phyloP scores from a whole-genome alignment of 441 rosid genomes.

The Jatropha multifida region DNA sequence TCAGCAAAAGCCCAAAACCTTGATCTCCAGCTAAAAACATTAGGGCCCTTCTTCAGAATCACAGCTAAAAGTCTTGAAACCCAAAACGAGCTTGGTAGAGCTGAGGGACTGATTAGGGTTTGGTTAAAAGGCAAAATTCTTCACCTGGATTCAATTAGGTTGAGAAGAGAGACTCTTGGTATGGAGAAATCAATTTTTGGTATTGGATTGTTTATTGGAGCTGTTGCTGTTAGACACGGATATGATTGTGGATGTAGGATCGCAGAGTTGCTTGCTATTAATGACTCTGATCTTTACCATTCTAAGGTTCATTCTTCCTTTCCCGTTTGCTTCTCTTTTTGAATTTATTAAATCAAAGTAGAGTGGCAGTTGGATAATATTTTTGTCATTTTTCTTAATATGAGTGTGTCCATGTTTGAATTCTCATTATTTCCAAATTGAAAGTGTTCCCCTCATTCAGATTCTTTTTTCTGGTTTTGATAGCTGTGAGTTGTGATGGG shows the following conservation, averaged over 20 bases:
- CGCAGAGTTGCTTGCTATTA: conserved; percentile 88
- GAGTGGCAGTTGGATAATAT: not conserved
- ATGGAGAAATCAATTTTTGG: conserved; percentile 85
- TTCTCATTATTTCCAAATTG: not conserved
- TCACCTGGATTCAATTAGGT: conserved; percentile 71
- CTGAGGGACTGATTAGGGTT: conserved; percentile 71
- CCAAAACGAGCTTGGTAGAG: conserved; percentile 62
- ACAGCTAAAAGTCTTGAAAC: conserved; percentile 63
- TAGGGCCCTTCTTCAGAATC: conserved; percentile 82
- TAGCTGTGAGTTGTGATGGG: not conserved
- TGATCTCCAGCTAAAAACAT: conserved; percentile 60
- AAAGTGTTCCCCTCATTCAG: not conserved
- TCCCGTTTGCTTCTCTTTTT: conserved; percentile 2
- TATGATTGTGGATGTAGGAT: conserved; percentile 68
- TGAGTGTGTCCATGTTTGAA: not conserved
- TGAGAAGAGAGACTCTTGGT: conserved; percentile 66
- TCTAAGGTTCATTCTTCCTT: conserved; percentile 49
- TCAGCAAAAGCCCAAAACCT: conserved; percentile 72
- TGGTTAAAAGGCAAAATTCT: conserved; percentile 79
- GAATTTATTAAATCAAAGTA: not conserved
- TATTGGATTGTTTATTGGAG: conserved; percentile 83
- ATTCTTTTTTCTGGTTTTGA: not conserved
- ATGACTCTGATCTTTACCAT: conserved; percentile 86
- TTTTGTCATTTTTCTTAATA: not conserved
- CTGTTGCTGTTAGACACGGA: conserved; percentile 82